Evolutionary conservation across 2,329 filamentous ascomycete species (phyloP), one percentile per base, ranked within the genome.

Genomic region (Colletotrichum tropicale): DNA sequence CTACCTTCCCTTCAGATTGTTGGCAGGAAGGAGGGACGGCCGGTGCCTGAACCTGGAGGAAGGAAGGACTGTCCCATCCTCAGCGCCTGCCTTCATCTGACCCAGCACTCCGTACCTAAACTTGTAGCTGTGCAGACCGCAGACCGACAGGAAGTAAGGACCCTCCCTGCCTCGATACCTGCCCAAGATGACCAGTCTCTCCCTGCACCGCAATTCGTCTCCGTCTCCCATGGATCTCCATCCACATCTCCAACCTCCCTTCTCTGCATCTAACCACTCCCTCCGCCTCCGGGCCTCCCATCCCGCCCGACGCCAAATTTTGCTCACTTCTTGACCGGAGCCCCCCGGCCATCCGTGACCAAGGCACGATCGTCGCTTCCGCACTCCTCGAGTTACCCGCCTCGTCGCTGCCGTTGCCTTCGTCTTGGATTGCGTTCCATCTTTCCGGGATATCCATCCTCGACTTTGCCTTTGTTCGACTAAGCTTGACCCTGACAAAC

Each of bases 361-460:
- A 58, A 24, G 38, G 38, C 24, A 58, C 55, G 55, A 58, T 28
- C 21, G 55, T 58, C 21, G 21, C 55, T 28, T 58, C 55, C 55
- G 21, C 24, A 26, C 26, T 28, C 55, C 55, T 24, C 21, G 18
- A 48, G 18, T 48, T n/a, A 18, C 38, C 38, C 38, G 38, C 38
- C 38, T 21, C 38, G 6, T 48, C 38, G 38, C 38, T 48, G 38
- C 38, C 38, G 38, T 48, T n/a, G 18, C 38, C 38, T 48, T 48
- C 38, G 70, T 71, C 32, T 58, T 65, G 66, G 52, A n/a, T 32
- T 34, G 26, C 56, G 70, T 71, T 71, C 70, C 70, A 71, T 56
- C 62, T 26, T 26, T 58, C 48, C 52, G 28, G 56, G 70, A 36
- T 26, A 52, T 26, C 65, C 55, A 30, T 66, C 12, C 61, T 66